Evolutionary conservation across 228 moss, liverwort and hornwort species (phyloP).

Genomic region (Sphagnum magellanicum): DNA sequence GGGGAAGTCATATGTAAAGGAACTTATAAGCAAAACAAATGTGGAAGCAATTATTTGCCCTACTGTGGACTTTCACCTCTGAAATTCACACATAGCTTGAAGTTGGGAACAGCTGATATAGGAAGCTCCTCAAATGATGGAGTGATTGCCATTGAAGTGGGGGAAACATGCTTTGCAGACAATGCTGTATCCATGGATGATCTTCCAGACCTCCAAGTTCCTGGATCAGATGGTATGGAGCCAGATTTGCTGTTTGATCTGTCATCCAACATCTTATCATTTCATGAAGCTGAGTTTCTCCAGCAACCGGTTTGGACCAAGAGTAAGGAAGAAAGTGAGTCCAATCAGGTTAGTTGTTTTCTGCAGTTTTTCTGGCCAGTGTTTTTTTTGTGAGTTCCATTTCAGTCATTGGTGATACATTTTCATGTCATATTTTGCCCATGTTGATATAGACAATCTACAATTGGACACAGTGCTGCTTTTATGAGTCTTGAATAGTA

Average conservation of each 20-base stretch:
- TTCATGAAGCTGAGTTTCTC: slow-evolving; percentile 69
- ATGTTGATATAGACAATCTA: neutral
- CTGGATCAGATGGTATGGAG: slow-evolving; percentile 57
- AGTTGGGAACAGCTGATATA: slow-evolving; percentile 18
- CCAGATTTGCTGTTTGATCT: slow-evolving; percentile 68
- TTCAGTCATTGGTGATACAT: too few relatives aligned
- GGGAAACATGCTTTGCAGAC: slow-evolving; percentile 35
- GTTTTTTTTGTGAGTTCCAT: too few relatives aligned
- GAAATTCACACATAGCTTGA: slow-evolving; percentile 25
- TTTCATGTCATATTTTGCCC: too few relatives aligned
- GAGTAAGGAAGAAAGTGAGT: slow-evolving; percentile 56
- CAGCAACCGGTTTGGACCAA: slow-evolving; percentile 60
- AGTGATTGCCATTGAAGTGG: slow-evolving; percentile 53
- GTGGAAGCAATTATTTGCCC: slow-evolving; percentile 4
- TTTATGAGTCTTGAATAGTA: too few relatives aligned
- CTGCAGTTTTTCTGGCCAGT: neutral
- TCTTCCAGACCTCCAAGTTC: slow-evolving; percentile 41
- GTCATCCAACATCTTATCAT: slow-evolving; percentile 72
- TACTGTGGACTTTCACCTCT: slow-evolving; percentile 20
- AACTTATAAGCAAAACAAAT: slow-evolving; percentile 32
- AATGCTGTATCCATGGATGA: slow-evolving; percentile 32
- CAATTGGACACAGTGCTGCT: slow-evolving; percentile 4
- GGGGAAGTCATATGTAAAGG: slow-evolving; percentile 29
- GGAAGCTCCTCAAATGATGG: slow-evolving; percentile 50
- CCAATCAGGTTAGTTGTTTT: slow-evolving; percentile 28